Conservation (phyloP, 805 yeast genomes). For the Naumovozyma baii region DNA sequence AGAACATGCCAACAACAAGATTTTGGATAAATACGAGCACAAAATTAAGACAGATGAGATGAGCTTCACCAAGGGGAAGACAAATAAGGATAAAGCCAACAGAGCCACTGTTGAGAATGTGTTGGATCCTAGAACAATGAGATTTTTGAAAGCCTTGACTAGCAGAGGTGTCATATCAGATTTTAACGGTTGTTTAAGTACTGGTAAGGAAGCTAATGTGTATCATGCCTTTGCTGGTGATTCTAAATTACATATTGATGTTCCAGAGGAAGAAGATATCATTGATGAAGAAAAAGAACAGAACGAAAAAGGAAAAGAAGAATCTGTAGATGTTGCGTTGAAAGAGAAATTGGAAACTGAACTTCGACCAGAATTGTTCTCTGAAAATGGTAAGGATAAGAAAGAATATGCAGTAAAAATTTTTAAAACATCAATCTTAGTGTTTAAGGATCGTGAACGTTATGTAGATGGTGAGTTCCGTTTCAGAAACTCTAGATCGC, state of each 20-base stretch:
- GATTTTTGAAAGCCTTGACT: slow-evolving; percentile 70
- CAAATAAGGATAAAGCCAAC: slow-evolving; percentile 74
- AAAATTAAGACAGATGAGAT: slow-evolving; percentile 57
- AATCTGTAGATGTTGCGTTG: not conserved
- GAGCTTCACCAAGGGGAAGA: slow-evolving; percentile 45
- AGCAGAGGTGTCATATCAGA: slow-evolving; percentile 75
- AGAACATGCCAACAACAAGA: slow-evolving; percentile 36
- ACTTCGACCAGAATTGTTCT: not conserved
- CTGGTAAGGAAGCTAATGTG: slow-evolving; percentile 98
- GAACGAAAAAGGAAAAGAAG: slow-evolving; percentile 1
- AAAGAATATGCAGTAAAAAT: slow-evolving; percentile 82
- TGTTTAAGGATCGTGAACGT: slow-evolving; percentile 93
- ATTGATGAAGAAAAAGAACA: slow-evolving; percentile 2
- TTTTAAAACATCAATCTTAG: slow-evolving; percentile 90
- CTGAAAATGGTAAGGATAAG: slow-evolving; percentile 1
- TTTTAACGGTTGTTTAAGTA: slow-evolving; percentile 87
- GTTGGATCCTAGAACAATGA: slow-evolving; percentile 85
- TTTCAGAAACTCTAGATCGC: slow-evolving; percentile 74
- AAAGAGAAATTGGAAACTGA: not conserved
- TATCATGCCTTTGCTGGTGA: slow-evolving; percentile 59
- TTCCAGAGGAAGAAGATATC: slow-evolving; percentile 5
- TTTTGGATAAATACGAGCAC: slow-evolving; percentile 53
- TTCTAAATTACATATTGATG: slow-evolving; percentile 22
- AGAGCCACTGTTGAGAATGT: slow-evolving; percentile 97
- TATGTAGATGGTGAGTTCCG: slow-evolving; percentile 95